Evolutionary conservation across 2,329 filamentous ascomycete species (phyloP).

Genomic region (Neobulgaria alba): DNA sequence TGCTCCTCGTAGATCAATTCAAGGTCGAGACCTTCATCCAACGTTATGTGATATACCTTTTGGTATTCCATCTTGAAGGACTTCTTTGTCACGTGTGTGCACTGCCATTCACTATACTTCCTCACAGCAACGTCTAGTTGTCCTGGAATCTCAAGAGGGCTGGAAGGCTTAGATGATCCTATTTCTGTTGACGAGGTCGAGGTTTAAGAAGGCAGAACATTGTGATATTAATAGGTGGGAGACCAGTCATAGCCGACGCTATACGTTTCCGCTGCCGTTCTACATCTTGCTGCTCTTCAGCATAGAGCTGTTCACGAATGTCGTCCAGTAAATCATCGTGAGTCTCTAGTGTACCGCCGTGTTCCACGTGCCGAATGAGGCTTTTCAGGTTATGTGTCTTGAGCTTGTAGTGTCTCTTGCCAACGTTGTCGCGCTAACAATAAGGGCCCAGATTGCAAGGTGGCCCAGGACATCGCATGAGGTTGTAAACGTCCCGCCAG

Average conservation of each 20-base stretch:
- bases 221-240: conserved; percentile 6
- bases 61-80: conserved; percentile 18
- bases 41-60: conserved; percentile 20
- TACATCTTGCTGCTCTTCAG: conserved; percentile 11
- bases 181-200: neutral
- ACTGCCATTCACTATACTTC: conserved; percentile 23
- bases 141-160: conserved; percentile 20
- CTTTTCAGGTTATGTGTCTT: conserved; percentile 7
- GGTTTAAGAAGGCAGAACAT: conserved; percentile 2
- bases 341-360: conserved; percentile 5
- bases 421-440: conserved; percentile 8
- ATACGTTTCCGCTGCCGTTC: conserved; percentile 2
- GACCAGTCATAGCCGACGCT: neutral
- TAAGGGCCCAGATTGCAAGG: conserved; percentile 8
- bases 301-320: conserved; percentile 9
- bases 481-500: conserved; percentile 5
- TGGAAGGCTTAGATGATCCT: neutral
- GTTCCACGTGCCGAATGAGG: conserved; percentile 6
- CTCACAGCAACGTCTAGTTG: conserved; percentile 19
- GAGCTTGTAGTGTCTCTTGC: conserved; percentile 12
- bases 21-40: conserved; percentile 20
- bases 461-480: conserved; percentile 7
- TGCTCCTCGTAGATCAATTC: conserved; percentile 27
- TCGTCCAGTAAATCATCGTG: conserved; percentile 10
- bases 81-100: conserved; percentile 18